Evolutionary conservation across 176 grass and related monocot species (phyloP), one percentile per base, ranked within the genome.

Genomic region (Oryza glumipatula): DNA sequence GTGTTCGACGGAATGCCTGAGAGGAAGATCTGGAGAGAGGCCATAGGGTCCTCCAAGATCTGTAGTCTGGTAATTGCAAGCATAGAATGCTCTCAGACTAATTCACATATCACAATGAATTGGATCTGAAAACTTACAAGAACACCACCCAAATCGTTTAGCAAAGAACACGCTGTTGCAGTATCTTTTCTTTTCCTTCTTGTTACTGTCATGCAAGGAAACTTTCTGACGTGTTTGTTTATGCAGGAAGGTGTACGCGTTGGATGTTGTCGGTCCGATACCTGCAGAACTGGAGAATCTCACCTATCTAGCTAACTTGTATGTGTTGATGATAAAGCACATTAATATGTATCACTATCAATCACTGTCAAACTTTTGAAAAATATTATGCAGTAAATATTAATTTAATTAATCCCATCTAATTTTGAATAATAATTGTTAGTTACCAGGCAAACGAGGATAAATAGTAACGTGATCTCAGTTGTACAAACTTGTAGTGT

Each of bases 231-330:
- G 23, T 72, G 2, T 28, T 16, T 64, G 17, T 81, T 64, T 30
- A 46, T 51, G 48, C 88, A 92, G 93, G 88, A 92, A 11, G 56
- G 88, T 91, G 4, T 80, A 68, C 7, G 72, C 72, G 0, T 44
- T 92, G 72, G 52, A 86, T 67, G 88, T 91, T 56, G 86, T 68
- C 3, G 93, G 93, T 51, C 77, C 21, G 43, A 89, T 95, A 74
- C 90, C 90, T 4, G 73, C 80, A 15, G 93, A 92, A 21, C 86
- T 92, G 11, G 85, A 91, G 68, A 85, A 89, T 68, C 67, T 95
- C 43, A 88, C 90, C 4, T 87, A 82, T 32, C 88, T 92, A 21
- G 46, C 3, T 46, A 24, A 82, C 35, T 74, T 95, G 93, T 90
- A 91, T 65, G 83, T 35, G 33, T 4, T 48, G 10, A 44, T 33